These are phyloP conservation scores for Pseudozyma thailandica DNA, from an alignment of 1,284 basidiomycete species.

Conservation along the genomic window DNA sequence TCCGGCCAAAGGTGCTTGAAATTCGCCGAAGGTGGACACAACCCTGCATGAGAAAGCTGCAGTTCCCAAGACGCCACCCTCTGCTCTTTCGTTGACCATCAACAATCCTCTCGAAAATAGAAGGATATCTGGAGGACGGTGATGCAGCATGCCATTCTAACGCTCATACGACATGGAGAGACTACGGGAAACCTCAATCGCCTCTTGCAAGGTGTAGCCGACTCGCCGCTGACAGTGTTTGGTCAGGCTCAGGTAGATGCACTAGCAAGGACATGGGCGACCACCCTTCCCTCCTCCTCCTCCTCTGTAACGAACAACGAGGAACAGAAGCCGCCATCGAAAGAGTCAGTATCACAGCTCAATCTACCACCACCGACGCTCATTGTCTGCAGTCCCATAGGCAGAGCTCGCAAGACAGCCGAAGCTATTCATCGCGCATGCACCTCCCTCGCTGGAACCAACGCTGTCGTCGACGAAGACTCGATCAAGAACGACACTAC, in stretches of 20 bases:
- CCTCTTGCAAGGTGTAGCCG: slow-evolving; percentile 61
- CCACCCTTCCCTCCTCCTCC: background rate
- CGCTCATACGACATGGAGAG: slow-evolving; percentile 61
- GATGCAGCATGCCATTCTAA: slow-evolving; percentile 49
- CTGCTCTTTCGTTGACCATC: background rate
- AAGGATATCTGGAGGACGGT: background rate
- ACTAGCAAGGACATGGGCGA: slow-evolving; percentile 36
- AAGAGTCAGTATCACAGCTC: slow-evolving; percentile 6
- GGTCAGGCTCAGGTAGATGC: slow-evolving; percentile 57
- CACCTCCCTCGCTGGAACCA: background rate
- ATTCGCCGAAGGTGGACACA: too few relatives aligned
- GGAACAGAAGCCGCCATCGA: background rate
- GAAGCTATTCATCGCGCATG: slow-evolving; percentile 40
- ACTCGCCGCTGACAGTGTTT: slow-evolving; percentile 54
- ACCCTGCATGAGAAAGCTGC: too few relatives aligned
- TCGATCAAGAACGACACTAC: background rate
- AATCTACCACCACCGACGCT: slow-evolving; percentile 46
- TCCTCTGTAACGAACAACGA: background rate
- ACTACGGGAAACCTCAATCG: slow-evolving; percentile 62
- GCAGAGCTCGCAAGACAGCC: slow-evolving; percentile 54
- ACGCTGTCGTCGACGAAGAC: slow-evolving; percentile 9
- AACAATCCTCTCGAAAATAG: background rate
- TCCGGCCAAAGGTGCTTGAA: too few relatives aligned
- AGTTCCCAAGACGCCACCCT: slow-evolving; percentile 1
- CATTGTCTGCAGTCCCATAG: slow-evolving; percentile 56